Percentiles rank a stretch among this genome's conserved stretches.
Conservation (phyloP, 805 yeast genomes). For the Ascoidea rubescens region DNA sequence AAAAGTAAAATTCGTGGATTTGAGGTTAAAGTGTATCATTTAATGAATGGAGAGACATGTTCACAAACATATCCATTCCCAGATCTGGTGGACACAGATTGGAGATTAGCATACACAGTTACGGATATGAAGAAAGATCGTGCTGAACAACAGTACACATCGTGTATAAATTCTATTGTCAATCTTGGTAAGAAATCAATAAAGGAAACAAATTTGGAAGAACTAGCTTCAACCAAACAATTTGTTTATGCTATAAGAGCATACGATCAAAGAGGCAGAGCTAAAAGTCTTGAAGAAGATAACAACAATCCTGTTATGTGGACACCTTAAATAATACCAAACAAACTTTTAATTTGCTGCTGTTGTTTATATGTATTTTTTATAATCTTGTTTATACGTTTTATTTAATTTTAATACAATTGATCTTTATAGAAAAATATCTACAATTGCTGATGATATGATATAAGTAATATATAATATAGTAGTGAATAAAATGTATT, state of each 20-base stretch:
- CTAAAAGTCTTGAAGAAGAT: too few relatives aligned
- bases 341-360: too few relatives aligned
- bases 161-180: slow-evolving; percentile 14
- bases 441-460: neutral
- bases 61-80: slow-evolving; percentile 13
- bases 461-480: neutral
- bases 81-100: slow-evolving; percentile 15
- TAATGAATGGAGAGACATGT: slow-evolving; percentile 17
- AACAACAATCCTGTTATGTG: slow-evolving; percentile 1
- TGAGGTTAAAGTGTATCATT: slow-evolving; percentile 20
- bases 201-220: neutral
- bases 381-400: too few relatives aligned
- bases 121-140: slow-evolving; percentile 12
- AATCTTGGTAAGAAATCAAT: slow-evolving; percentile 1
- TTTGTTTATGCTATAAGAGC: slow-evolving; percentile 1
- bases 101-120: slow-evolving; percentile 21
- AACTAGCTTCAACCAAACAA: neutral
- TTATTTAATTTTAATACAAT: too few relatives aligned
- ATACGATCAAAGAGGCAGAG: slow-evolving; percentile 3
- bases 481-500: neutral
- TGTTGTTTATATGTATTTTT: too few relatives aligned
- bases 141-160: slow-evolving; percentile 12
- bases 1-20: slow-evolving; percentile 20
- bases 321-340: neutral
- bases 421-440: neutral